Conservation (phyloP, 257 asterid genomes). For the Jasminum sambac region DNA sequence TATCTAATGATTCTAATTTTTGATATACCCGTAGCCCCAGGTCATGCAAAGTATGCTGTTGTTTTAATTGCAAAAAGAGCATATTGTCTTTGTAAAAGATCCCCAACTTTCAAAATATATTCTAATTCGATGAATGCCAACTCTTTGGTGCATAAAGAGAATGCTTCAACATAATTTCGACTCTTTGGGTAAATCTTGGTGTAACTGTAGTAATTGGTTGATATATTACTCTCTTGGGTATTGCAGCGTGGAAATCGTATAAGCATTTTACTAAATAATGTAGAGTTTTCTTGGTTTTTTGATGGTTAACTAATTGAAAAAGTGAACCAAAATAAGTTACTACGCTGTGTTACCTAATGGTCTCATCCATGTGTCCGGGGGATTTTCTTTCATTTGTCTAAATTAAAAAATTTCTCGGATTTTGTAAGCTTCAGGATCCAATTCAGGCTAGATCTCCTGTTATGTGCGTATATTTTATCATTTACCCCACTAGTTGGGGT, state of each 20-base stretch:
- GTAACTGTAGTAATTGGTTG: background rate
- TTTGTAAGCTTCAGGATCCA: background rate
- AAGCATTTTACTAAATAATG: background rate
- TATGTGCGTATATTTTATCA: background rate
- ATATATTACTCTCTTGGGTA: background rate
- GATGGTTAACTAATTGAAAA: background rate
- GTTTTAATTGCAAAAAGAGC: no score
- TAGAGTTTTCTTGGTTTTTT: background rate
- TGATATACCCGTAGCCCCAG: no score
- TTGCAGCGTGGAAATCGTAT: background rate
- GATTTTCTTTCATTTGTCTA: conserved; percentile 6
- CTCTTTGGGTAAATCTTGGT: background rate
- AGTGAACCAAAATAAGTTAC: no score
- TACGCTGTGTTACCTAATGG: background rate
- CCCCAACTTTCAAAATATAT: background rate
- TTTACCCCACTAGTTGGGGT: background rate
- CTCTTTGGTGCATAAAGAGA: background rate
- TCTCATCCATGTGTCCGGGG: background rate
- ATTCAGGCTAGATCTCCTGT: background rate
- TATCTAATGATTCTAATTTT: no score
- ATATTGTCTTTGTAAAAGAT: no score
- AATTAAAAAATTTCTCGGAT: background rate
- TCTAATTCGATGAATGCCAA: background rate
- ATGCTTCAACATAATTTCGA: background rate
- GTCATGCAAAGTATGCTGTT: no score